A percentile compares a stretch with the other conserved stretches of the same genome.
Conservation (phyloP, 2,329 filamentous ascomycete genomes). For the Remersonia thermophila region DNA sequence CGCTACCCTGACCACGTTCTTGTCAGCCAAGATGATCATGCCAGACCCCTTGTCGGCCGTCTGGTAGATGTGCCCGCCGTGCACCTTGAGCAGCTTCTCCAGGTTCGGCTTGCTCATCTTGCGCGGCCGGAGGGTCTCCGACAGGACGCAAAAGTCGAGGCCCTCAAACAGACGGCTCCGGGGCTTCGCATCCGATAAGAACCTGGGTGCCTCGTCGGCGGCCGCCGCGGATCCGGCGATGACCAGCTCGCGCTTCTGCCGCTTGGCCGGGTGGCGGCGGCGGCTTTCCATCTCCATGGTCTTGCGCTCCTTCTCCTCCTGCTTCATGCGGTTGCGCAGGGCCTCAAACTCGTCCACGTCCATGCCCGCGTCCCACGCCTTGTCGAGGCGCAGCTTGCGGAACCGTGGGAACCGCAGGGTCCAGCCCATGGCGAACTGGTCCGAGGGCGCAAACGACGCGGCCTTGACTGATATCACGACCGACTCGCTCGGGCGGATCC, state of each 20-base stretch:
- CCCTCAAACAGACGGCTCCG: conserved; percentile 59
- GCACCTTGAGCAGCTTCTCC: conserved; percentile 67
- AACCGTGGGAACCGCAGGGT: conserved; percentile 90
- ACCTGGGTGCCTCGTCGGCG: conserved; percentile 36
- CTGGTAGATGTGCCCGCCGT: conserved; percentile 72
- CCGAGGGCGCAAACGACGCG: conserved; percentile 60
- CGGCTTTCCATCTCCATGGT: conserved; percentile 64
- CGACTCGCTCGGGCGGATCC: conserved; percentile 84
- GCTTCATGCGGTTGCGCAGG: conserved; percentile 55
- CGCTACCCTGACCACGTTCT: conserved; percentile 68
- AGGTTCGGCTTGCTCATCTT: conserved; percentile 70
- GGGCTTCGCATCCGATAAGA: conserved; percentile 15
- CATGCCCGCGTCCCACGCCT: conserved; percentile 69
- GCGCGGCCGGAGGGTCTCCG: conserved; percentile 54
- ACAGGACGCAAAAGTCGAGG: conserved; percentile 71
- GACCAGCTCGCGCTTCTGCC: conserved; percentile 54
- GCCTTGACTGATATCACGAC: conserved; percentile 84
- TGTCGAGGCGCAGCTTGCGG: conserved; percentile 68
- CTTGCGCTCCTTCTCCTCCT: conserved; percentile 58
- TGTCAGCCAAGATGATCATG: conserved; percentile 68
- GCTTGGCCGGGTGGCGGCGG: conserved; percentile 41
- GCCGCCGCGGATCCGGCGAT: conserved; percentile 58
- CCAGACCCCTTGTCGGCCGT: conserved; percentile 47
- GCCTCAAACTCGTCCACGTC: conserved; percentile 66
- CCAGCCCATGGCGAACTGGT: conserved; percentile 62